Evolutionary conservation across 2,329 filamentous ascomycete species (phyloP).

Genomic region (Fusarium sp.): DNA sequence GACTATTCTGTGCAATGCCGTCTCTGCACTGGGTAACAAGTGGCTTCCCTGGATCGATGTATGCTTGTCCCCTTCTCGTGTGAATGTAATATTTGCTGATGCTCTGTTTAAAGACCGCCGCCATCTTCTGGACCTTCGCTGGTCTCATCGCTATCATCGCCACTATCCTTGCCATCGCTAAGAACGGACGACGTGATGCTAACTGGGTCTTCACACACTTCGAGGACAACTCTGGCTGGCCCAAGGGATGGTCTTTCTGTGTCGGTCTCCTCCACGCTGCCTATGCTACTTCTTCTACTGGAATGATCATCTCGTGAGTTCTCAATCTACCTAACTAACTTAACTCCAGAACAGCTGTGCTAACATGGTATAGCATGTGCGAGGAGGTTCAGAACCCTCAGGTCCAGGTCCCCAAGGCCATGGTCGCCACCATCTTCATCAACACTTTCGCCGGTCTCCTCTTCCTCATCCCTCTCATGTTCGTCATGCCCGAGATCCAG

Average conservation of each 20-base stretch:
- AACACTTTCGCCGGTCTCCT: slow-evolving; percentile 73
- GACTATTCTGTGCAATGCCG: slow-evolving; percentile 69
- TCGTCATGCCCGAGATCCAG: slow-evolving; percentile 71
- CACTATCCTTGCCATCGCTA: slow-evolving; percentile 71
- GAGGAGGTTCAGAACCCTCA: slow-evolving; percentile 76
- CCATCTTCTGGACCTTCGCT: slow-evolving; percentile 79
- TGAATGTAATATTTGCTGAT: not conserved
- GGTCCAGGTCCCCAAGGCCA: slow-evolving; percentile 75
- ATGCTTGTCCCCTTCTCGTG: not conserved
- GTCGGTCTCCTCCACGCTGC: slow-evolving; percentile 77
- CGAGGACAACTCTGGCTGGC: slow-evolving; percentile 74
- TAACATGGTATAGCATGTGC: slow-evolving; percentile 65
- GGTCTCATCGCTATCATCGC: slow-evolving; percentile 72
- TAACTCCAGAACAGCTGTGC: not conserved
- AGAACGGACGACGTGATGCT: slow-evolving; percentile 70
- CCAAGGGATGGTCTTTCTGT: slow-evolving; percentile 75
- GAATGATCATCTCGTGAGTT: slow-evolving; percentile 80
- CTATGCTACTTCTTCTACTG: slow-evolving; percentile 78
- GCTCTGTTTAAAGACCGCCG: slow-evolving; percentile 65
- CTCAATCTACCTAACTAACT: not conserved
- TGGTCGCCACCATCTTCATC: slow-evolving; percentile 72
- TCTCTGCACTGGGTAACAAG: slow-evolving; percentile 73
- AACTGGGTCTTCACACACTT: slow-evolving; percentile 74
- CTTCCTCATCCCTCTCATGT: slow-evolving; percentile 74
- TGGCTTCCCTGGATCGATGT: slow-evolving; percentile 69